phyloP scores from a whole-genome alignment of 345 rosid species.

The Dipteronia sinensis region DNA sequence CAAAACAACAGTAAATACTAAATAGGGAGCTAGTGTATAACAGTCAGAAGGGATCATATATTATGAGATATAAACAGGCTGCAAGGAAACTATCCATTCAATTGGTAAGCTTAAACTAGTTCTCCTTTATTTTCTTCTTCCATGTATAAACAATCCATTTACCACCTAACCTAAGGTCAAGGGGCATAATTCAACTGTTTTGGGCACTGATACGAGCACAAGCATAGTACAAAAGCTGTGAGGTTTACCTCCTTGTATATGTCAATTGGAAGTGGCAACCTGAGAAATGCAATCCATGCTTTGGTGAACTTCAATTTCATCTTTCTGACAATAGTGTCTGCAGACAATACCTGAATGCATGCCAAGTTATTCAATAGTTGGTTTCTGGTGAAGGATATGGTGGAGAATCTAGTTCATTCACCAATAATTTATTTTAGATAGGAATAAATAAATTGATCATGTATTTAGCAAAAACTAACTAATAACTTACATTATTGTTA shows the following conservation, averaged over 20 bases:
- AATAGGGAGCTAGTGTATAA: background rate
- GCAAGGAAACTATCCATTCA: too few relatives aligned
- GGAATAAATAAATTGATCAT: background rate
- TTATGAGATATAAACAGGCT: background rate
- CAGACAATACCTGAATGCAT: slow-evolving; percentile 50
- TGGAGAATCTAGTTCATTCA: too few relatives aligned
- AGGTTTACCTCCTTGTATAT: slow-evolving; percentile 83
- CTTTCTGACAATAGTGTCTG: too few relatives aligned
- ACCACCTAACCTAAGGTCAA: background rate
- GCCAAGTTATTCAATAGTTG: too few relatives aligned
- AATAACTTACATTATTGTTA: slow-evolving; percentile 46
- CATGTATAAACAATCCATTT: background rate
- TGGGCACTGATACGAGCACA: background rate
- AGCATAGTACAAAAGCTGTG: background rate
- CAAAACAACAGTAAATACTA: background rate
- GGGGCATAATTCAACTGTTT: background rate
- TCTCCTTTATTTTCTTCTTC: background rate
- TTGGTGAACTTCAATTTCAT: slow-evolving; percentile 88
- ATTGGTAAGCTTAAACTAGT: background rate
- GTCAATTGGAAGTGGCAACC: slow-evolving; percentile 79
- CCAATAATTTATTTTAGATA: background rate
- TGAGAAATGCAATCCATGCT: slow-evolving; percentile 92
- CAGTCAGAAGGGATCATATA: background rate
- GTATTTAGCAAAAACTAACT: slow-evolving; percentile 7
- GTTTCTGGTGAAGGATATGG: too few relatives aligned